Base-by-base conservation (phyloP, 139 green algal genomes). In the Volvox reticuliferus region DNA sequence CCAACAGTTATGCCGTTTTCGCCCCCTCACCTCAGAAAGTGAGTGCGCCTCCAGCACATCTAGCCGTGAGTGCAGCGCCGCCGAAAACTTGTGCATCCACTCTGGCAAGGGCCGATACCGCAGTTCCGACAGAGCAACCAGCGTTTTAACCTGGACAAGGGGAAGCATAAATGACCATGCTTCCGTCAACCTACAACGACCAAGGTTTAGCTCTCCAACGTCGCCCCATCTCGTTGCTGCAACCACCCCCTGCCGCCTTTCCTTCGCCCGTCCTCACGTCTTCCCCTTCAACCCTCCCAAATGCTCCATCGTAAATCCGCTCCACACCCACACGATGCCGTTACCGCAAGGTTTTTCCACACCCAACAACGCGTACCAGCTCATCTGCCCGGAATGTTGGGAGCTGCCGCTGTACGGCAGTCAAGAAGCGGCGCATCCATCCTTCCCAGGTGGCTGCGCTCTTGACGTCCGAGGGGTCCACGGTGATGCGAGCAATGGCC, bases 371-470 rank as follows among this genome's bases (percentile, higher is more conserved):
- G 62, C 89, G 26, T 37, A 94, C 89, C 78, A 94, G 50, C 79
- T 94, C 92, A 22, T 93, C 88, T 21, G 77, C 89, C 16, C 81
- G 33, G 68, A 80, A 93, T 5, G 87, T 36, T 62, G 61, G 18
- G 80, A 93, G 71, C 68, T 92, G 88, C 67, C 67, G n/a, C 36
- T 79, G 67, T 18, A 78, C 75, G 3, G 81, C 63, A 18, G 37
- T 35, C 88, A 92, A 71, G 61, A 88, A 86, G 2, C 44, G 69
- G 19, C 69, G 17, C 82, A 92, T 92, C 91, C 91, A 94, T 18
- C 26, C 12, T 18, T 78, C 32, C 88, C 89, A 94, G 21, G 62
- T 71, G 79, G 91, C 75, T 24, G 84, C 67, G 5, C 30, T 67
- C 83, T 92, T 92, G 19, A 93, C 33, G 71, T 91, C 73, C 37